Conservation (phyloP, 257 asterid genomes). For the Nicotiana paniculata region DNA sequence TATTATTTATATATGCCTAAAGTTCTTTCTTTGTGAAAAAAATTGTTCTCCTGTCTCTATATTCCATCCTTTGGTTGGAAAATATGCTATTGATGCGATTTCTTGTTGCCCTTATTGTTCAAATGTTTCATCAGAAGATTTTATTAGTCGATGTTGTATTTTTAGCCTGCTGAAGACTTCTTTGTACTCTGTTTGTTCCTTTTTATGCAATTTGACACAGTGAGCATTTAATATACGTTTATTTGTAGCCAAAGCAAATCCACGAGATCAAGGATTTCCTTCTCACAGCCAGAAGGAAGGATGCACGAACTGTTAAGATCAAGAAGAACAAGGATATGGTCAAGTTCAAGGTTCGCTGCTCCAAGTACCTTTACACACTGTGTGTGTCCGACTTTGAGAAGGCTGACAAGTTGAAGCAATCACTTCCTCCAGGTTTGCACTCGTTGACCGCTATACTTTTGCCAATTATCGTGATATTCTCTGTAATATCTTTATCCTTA, state of each 20-base stretch:
- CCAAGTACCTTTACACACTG: slow-evolving; percentile 28
- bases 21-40: not conserved
- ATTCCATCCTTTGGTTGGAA: not conserved
- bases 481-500: not conserved
- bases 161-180: not conserved
- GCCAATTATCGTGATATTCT: not conserved
- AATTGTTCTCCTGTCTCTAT: not conserved
- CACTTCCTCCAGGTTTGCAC: slow-evolving; percentile 31
- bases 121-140: not conserved
- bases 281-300: slow-evolving; percentile 32
- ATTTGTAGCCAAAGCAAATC: slow-evolving; percentile 24
- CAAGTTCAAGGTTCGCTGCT: slow-evolving; percentile 32
- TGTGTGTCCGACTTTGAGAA: slow-evolving; percentile 27
- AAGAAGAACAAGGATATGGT: slow-evolving; percentile 32
- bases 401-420: slow-evolving; percentile 37
- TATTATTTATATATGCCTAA: not conserved
- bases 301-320: slow-evolving; percentile 27
- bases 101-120: not conserved
- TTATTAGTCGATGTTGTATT: not conserved
- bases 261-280: slow-evolving; percentile 33
- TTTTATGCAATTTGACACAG: not conserved
- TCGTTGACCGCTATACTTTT: not conserved
- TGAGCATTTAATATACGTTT: no score
- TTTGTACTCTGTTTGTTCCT: not conserved
- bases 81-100: not conserved